These are phyloP conservation scores for Fraxinus floribunda DNA, from an alignment of 305 asterid species.

Conservation along the genomic window DNA sequence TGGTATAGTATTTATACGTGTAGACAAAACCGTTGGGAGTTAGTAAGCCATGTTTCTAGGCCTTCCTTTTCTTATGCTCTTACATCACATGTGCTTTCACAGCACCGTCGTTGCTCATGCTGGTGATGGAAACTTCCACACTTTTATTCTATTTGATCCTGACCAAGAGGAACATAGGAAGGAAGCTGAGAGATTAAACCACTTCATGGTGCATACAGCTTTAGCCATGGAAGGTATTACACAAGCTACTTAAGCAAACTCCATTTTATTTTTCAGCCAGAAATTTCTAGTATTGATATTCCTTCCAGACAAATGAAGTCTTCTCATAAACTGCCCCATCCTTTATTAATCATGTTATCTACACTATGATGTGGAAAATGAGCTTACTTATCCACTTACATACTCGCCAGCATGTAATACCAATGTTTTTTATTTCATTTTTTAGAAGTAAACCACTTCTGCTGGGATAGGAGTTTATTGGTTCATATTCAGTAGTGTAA, in stretches of 20 bases:
- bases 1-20: slow-evolving; percentile 47
- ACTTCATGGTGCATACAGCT: slow-evolving; percentile 85
- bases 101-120: slow-evolving; percentile 97
- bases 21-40: background rate
- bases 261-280: background rate
- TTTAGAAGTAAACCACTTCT: background rate
- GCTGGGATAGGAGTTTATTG: background rate
- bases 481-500: background rate
- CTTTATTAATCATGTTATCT: background rate
- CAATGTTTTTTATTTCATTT: background rate
- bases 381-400: background rate
- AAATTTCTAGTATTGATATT: background rate
- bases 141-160: slow-evolving; percentile 74
- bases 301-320: background rate
- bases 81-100: slow-evolving; percentile 23
- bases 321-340: background rate
- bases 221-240: slow-evolving; percentile 84
- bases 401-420: background rate
- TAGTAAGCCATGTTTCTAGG: background rate
- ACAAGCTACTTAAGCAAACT: slow-evolving; percentile 2
- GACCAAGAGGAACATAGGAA: slow-evolving; percentile 52
- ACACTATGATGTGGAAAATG: background rate
- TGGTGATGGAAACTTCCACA: slow-evolving; percentile 97
- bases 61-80: slow-evolving; percentile 1
- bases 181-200: slow-evolving; percentile 93